phyloP scores from a whole-genome alignment of 2,329 filamentous ascomycete species.

The Alternaria burnsii region DNA sequence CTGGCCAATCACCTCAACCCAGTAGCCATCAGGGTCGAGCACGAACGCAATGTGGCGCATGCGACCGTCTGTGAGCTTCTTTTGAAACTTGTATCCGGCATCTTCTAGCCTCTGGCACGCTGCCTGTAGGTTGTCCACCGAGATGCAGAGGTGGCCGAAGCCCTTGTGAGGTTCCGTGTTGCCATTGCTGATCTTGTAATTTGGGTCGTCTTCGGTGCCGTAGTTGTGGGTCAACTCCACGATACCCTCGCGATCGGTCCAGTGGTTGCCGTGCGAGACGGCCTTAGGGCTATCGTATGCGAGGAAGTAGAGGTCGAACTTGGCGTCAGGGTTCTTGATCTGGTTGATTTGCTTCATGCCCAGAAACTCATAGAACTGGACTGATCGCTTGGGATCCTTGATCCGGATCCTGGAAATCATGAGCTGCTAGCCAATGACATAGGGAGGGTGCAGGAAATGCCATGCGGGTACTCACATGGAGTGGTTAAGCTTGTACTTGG shows the following conservation, averaged over 20 bases:
- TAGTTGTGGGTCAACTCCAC: slow-evolving; percentile 87
- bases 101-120: slow-evolving; percentile 90
- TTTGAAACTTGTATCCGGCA: slow-evolving; percentile 92
- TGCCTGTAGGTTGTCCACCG: slow-evolving; percentile 74
- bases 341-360: slow-evolving; percentile 86
- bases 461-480: slow-evolving; percentile 53
- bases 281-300: slow-evolving; percentile 83
- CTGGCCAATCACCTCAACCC: slow-evolving; percentile 82
- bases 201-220: slow-evolving; percentile 84
- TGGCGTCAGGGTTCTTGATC: slow-evolving; percentile 82
- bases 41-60: slow-evolving; percentile 81
- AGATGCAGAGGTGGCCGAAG: slow-evolving; percentile 85
- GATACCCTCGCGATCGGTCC: slow-evolving; percentile 84
- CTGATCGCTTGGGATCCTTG: slow-evolving; percentile 84
- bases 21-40: slow-evolving; percentile 78
- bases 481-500: slow-evolving; percentile 72
- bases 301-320: slow-evolving; percentile 96
- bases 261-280: slow-evolving; percentile 75
- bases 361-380: slow-evolving; percentile 94
- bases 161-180: slow-evolving; percentile 90
- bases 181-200: slow-evolving; percentile 84
- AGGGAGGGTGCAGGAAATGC: slow-evolving; percentile 3
- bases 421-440: slow-evolving; percentile 15
- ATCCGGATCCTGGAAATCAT: slow-evolving; percentile 68
- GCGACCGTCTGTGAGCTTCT: slow-evolving; percentile 87